phyloP scores from a whole-genome alignment of 78 protist genomes.

The Diacronema lutheri region DNA sequence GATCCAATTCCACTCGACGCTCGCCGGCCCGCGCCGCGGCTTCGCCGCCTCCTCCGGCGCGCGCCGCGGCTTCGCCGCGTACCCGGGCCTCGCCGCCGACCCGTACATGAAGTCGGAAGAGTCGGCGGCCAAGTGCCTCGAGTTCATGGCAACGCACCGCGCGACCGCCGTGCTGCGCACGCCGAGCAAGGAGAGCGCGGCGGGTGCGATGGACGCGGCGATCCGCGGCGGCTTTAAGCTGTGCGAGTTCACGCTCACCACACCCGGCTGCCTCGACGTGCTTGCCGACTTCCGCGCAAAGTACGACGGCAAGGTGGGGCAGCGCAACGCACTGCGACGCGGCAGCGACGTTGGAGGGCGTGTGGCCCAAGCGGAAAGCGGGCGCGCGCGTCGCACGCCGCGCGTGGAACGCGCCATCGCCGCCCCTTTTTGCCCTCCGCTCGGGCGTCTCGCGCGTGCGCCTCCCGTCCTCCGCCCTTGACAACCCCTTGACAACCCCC shows the following conservation, averaged over 20 bases:
- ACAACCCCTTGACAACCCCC: no score
- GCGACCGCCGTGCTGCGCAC: slow-evolving; percentile 37
- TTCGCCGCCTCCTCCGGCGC: no score
- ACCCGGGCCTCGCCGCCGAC: neutral
- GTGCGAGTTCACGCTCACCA: slow-evolving; percentile 34
- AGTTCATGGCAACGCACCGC: neutral
- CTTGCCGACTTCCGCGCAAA: slow-evolving; percentile 17
- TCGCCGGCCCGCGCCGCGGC: neutral
- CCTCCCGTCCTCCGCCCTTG: no score
- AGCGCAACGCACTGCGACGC: no score
- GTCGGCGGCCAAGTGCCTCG: no score
- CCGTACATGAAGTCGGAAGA: neutral
- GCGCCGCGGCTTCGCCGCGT: no score
- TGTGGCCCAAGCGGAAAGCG: no score
- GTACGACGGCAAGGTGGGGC: slow-evolving; percentile 22
- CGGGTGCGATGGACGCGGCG: slow-evolving; percentile 21
- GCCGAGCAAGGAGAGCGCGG: neutral
- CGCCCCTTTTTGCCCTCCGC: no score
- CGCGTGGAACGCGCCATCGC: no score
- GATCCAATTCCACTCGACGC: neutral
- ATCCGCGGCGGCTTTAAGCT: slow-evolving; percentile 28
- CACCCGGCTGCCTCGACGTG: slow-evolving; percentile 25
- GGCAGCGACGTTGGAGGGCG: no score
- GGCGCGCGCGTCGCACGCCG: no score
- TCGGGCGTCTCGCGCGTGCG: no score